Evolutionary conservation across 148 eudicot genomes (phyloP).

Genomic region (Camellia sinensis): DNA sequence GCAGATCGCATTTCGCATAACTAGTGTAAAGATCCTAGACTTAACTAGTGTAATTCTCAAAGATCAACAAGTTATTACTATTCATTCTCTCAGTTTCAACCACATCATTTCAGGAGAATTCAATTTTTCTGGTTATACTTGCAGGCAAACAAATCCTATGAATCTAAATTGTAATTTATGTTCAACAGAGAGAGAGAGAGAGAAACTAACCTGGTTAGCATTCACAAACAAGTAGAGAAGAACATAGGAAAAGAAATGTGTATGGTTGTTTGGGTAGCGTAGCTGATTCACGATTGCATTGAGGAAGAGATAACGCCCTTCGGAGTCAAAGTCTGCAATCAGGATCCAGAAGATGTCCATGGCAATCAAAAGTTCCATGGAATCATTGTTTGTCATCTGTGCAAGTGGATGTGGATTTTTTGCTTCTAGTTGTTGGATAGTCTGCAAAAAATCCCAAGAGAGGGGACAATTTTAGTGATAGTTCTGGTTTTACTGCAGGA

Average conservation of each 20-base stretch:
- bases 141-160: not conserved
- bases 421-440: conserved; percentile 67
- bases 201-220: conserved; percentile 50
- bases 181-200: not conserved
- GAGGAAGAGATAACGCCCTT: conserved; percentile 74
- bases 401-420: conserved; percentile 40
- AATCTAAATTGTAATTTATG: not conserved
- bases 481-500: not conserved
- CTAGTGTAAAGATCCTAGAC: too few species aligned
- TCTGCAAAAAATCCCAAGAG: conserved; percentile 33
- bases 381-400: conserved; percentile 38
- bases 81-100: not conserved
- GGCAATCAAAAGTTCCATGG: conserved; percentile 37
- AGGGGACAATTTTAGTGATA: not conserved
- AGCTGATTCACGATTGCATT: conserved; percentile 87
- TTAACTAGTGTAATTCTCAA: not conserved
- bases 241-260: conserved; percentile 74
- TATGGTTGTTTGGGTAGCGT: conserved; percentile 84
- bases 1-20: not conserved
- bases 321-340: conserved; percentile 64
- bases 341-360: conserved; percentile 61
- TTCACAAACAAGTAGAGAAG: conserved; percentile 60
- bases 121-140: not conserved
- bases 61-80: not conserved
- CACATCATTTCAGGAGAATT: not conserved